Evolutionary conservation across 2,329 filamentous ascomycete genomes (phyloP).

Genomic region (Aspergillus tubingensis): DNA sequence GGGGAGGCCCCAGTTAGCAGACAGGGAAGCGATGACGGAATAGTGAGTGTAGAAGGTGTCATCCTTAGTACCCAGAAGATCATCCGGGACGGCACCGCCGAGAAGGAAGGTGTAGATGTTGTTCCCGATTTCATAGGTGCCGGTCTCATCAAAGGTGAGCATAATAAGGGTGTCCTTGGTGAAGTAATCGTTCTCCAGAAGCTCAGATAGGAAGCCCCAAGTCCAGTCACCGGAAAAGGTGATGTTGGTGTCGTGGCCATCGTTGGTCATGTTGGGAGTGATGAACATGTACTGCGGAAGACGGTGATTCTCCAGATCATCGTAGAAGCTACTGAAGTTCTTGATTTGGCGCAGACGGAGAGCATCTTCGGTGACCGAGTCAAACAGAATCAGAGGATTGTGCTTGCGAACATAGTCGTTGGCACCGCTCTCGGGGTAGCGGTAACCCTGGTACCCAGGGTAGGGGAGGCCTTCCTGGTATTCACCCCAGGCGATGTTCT

Average conservation of each 20-base stretch:
- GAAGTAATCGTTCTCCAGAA: slow-evolving; percentile 70
- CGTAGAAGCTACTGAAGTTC: slow-evolving; percentile 69
- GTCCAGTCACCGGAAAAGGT: slow-evolving; percentile 70
- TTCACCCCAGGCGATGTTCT: slow-evolving; percentile 66
- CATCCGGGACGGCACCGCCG: slow-evolving; percentile 68
- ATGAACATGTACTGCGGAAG: slow-evolving; percentile 69
- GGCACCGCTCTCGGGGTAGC: slow-evolving; percentile 60
- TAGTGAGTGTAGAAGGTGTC: slow-evolving; percentile 73
- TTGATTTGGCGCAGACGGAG: slow-evolving; percentile 70
- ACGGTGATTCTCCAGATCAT: slow-evolving; percentile 63
- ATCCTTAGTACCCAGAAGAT: slow-evolving; percentile 68
- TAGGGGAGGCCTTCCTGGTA: slow-evolving; percentile 81
- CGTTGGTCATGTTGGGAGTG: slow-evolving; percentile 59
- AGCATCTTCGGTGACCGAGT: slow-evolving; percentile 61
- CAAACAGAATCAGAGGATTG: slow-evolving; percentile 67
- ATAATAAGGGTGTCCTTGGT: slow-evolving; percentile 77
- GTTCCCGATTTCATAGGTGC: slow-evolving; percentile 69
- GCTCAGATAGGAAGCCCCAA: slow-evolving; percentile 67
- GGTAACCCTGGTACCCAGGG: slow-evolving; percentile 67
- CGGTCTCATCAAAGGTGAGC: slow-evolving; percentile 81
- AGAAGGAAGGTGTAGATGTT: slow-evolving; percentile 69
- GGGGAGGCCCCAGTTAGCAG: slow-evolving; percentile 69
- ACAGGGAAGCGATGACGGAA: slow-evolving; percentile 67
- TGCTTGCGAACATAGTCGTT: slow-evolving; percentile 85
- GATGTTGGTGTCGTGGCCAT: slow-evolving; percentile 74